Conservation (phyloP, 2,329 filamentous ascomycete species). For the Botrytis byssoidea region DNA sequence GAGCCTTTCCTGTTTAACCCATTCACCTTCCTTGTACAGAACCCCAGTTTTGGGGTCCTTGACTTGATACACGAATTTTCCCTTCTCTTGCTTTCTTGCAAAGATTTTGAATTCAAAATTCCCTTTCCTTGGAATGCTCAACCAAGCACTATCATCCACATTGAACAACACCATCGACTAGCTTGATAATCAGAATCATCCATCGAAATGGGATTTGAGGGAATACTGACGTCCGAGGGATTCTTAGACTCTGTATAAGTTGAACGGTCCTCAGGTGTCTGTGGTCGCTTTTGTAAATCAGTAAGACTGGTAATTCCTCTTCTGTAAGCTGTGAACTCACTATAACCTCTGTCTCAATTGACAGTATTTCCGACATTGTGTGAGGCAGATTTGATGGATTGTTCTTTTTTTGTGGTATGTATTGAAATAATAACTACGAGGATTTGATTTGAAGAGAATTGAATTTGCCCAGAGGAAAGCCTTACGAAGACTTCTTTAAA, state of each 20-base stretch:
- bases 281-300: not conserved
- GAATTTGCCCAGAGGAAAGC: slow-evolving; percentile 5
- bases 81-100: slow-evolving; percentile 1
- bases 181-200: not conserved
- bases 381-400: not conserved
- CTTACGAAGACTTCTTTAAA: not conserved
- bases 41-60: slow-evolving; percentile 14
- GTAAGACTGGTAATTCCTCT: not conserved
- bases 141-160: not conserved
- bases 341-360: not conserved
- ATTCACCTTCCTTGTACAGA: slow-evolving; percentile 22
- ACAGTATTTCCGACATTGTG: not conserved
- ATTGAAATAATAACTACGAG: not conserved
- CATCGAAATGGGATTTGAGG: not conserved
- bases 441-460: not conserved
- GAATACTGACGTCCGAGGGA: not conserved
- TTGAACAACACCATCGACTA: slow-evolving; percentile 10
- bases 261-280: slow-evolving; percentile 16
- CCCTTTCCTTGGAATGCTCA: not conserved
- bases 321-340: not conserved
- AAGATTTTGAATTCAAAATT: slow-evolving; percentile 4
- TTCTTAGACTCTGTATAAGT: slow-evolving; percentile 12
- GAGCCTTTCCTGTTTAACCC: slow-evolving; percentile 20
- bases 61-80: slow-evolving; percentile 21
- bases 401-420: not conserved